phyloP scores from a whole-genome alignment of 1,139 yeast genomes.

The Candida mesenterica region DNA sequence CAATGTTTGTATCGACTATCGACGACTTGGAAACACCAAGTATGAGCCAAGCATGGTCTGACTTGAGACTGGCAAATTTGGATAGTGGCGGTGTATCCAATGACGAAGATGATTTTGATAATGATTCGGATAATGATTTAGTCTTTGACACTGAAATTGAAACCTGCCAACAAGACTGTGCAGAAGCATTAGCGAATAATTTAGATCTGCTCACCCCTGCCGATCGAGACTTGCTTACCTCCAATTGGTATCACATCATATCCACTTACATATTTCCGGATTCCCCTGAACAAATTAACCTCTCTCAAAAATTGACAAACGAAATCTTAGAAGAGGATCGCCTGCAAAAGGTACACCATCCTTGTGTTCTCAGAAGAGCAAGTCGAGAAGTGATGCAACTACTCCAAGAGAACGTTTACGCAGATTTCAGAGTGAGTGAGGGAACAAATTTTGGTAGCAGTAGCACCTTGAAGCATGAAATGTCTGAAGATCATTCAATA shows the following conservation, averaged over 20 bases:
- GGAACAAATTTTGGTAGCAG: neutral
- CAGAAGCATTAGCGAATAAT: neutral
- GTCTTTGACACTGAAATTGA: no score
- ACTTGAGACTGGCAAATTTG: slow-evolving; percentile 16
- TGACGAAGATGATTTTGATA: neutral
- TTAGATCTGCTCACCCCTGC: neutral
- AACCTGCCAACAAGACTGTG: no score
- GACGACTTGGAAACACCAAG: slow-evolving; percentile 28
- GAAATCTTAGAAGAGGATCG: slow-evolving; percentile 30
- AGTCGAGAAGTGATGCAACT: slow-evolving; percentile 43
- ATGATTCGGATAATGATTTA: no score
- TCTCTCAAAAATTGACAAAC: slow-evolving; percentile 34
- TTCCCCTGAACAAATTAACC: slow-evolving; percentile 46
- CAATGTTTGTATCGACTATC: slow-evolving; percentile 32
- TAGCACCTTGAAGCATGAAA: neutral
- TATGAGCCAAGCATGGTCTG: slow-evolving; percentile 27
- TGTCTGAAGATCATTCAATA: neutral
- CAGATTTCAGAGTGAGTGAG: slow-evolving; percentile 7
- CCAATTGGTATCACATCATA: slow-evolving; percentile 33
- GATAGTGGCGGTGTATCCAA: neutral
- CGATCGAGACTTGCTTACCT: slow-evolving; percentile 1
- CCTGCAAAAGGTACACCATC: slow-evolving; percentile 32
- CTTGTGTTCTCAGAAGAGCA: slow-evolving; percentile 38
- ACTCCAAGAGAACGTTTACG: slow-evolving; percentile 45
- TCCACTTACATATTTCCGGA: slow-evolving; percentile 28